Evolutionary conservation across 2,329 filamentous ascomycete species (phyloP).

Genomic region (Coniochaeta pulveracea): DNA sequence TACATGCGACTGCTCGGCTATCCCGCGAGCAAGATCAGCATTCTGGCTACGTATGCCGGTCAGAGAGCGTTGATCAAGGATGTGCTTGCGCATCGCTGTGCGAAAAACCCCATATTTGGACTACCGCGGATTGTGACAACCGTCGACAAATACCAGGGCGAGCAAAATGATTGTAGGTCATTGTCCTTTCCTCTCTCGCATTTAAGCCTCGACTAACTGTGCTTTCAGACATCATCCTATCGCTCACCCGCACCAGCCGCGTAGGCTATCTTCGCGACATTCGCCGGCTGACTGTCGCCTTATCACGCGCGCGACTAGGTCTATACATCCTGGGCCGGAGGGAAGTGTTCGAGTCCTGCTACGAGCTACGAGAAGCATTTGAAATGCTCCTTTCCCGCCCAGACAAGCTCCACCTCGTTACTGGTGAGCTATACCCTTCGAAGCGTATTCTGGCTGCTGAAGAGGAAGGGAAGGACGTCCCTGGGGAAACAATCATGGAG

Average conservation of each 20-base stretch:
- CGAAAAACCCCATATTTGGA: constrained; percentile 74
- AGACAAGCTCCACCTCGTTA: constrained; percentile 70
- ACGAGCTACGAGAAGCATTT: constrained; percentile 81
- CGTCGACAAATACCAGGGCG: constrained; percentile 97
- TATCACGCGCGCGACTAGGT: constrained; percentile 84
- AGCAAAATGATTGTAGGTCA: constrained; percentile 92
- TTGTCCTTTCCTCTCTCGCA: background rate
- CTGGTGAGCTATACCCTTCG: constrained; percentile 77
- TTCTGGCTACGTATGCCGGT: constrained; percentile 87
- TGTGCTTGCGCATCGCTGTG: constrained; percentile 74
- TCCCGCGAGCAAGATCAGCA: constrained; percentile 70
- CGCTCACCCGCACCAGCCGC: constrained; percentile 75
- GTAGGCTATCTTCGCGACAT: constrained; percentile 92
- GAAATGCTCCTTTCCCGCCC: constrained; percentile 64
- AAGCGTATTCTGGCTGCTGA: constrained; percentile 34
- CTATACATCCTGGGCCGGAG: constrained; percentile 86
- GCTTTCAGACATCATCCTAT: constrained; percentile 73
- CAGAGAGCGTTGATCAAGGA: constrained; percentile 82
- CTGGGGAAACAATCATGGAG: constrained; percentile 64
- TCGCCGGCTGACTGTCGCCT: constrained; percentile 83
- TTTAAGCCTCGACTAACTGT: background rate
- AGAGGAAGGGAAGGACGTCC: constrained; percentile 36
- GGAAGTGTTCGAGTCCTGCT: constrained; percentile 78
- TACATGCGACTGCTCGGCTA: constrained; percentile 97
- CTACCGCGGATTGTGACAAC: constrained; percentile 84